phyloP scores from a whole-genome alignment of 306 rosid species.

The Benincasa hispida region DNA sequence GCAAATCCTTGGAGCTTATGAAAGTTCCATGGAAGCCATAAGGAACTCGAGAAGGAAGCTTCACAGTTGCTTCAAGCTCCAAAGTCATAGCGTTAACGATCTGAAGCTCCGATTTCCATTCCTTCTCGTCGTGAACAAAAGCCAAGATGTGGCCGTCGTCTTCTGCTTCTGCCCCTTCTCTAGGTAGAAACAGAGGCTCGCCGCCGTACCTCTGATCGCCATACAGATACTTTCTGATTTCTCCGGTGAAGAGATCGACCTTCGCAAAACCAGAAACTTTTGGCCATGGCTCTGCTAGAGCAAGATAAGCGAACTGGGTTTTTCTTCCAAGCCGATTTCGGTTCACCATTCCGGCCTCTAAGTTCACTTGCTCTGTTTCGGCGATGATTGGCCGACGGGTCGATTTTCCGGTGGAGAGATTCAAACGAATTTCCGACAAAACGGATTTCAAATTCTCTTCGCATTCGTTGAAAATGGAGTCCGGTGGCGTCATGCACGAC shows the following conservation, averaged over 20 bases:
- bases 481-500: conserved; percentile 89
- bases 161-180: conserved; percentile 28
- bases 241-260: conserved; percentile 51
- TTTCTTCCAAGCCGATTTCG: conserved; percentile 60
- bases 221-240: conserved; percentile 38
- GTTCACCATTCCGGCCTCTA: conserved; percentile 98
- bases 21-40: conserved; percentile 96
- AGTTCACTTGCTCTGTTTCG: conserved; percentile 42
- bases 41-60: conserved; percentile 83
- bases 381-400: conserved; percentile 40
- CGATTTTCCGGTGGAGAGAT: conserved; percentile 55
- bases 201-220: conserved; percentile 67
- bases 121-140: conserved; percentile 83
- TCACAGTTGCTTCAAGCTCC: conserved; percentile 59
- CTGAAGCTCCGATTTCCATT: conserved; percentile 64
- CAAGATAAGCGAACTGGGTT: conserved; percentile 59
- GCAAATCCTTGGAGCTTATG: conserved; percentile 44
- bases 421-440: conserved; percentile 65
- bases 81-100: conserved; percentile 61
- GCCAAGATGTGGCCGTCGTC: conserved; percentile 72
- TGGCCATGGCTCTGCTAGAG: conserved; percentile 95
- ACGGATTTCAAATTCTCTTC: conserved; percentile 60
- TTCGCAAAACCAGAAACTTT: conserved; percentile 89
- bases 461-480: conserved; percentile 88
- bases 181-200: conserved; percentile 79